These are phyloP conservation scores for Penicillium malachiteum DNA, from an alignment of 495 filamentous ascomycete species.

Conservation along the genomic window DNA sequence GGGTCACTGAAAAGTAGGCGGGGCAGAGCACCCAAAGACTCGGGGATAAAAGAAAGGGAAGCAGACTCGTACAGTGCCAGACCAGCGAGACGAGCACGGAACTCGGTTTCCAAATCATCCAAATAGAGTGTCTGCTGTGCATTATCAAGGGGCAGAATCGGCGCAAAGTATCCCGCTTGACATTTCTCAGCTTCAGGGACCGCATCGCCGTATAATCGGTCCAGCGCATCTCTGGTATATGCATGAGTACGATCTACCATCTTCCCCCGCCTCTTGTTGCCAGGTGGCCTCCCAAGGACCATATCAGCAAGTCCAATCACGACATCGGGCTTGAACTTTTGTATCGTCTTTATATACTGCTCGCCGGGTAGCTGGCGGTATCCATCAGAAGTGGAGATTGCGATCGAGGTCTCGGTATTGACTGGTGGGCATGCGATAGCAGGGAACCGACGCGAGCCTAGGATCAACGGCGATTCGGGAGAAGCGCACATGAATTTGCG, in stretches of 20 bases:
- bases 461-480: constrained; percentile 59
- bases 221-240: constrained; percentile 57
- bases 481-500: constrained; percentile 69
- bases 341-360: constrained; percentile 63
- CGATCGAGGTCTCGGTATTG: constrained; percentile 71
- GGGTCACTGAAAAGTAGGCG: constrained; percentile 70
- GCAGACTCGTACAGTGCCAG: constrained; percentile 77
- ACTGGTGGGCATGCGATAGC: constrained; percentile 68
- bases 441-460: constrained; percentile 76
- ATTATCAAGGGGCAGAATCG: constrained; percentile 73
- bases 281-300: constrained; percentile 55
- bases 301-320: constrained; percentile 77
- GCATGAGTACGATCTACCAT: constrained; percentile 83
- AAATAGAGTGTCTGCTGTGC: constrained; percentile 75
- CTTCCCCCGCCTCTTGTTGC: constrained; percentile 67
- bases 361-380: constrained; percentile 66
- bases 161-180: constrained; percentile 66
- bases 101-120: constrained; percentile 57
- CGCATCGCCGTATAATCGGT: constrained; percentile 50
- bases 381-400: constrained; percentile 79
- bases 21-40: constrained; percentile 58
- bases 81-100: constrained; percentile 60
- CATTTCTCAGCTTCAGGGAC: constrained; percentile 33
- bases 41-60: constrained; percentile 63
- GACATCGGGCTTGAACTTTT: constrained; percentile 73